Base-by-base conservation (phyloP, 352 stramenopile species). In the Pythium dissimile region DNA sequence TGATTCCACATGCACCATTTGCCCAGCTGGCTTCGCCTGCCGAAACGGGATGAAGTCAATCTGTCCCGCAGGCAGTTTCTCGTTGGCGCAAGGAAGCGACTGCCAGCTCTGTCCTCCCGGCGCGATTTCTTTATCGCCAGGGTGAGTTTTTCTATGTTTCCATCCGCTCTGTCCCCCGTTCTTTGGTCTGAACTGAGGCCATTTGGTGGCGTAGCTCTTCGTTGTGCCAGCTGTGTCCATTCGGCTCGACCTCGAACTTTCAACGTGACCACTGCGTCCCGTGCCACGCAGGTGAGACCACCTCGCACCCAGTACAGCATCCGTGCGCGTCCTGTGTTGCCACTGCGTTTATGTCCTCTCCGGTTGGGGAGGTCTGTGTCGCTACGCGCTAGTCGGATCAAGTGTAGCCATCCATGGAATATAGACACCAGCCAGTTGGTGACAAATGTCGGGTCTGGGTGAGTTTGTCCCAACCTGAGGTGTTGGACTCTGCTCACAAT, bases 61-160 rank as follows among this genome's bases (percentile, higher is more conserved):
- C 18, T 88, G 76, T 39, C 67, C 68, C 2, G 38, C 52, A 3
- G 76, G 78, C 0, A 77, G 54, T 1, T 89, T 87, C 42, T 84
- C 78, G 11, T 62, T 55, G 1, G 37, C 44, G 9, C 59, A 71
- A 5, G 65, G 76, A 6, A 79, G 70, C 41, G 66, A 84, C 45
- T 89, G 78, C 34, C 54, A 76, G 37, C 80, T 59, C 42, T 89
- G 78, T 49, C 78, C 76, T 9, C 78, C 78, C 16, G 78, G 78
- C 5, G 80, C 76, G 5, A 85, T 86, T 35, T 82, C 73, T 10
- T 61, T 18, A 0, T 59, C 59, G 1, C 64, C 80, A 48, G 72
- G 66, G 67, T 86, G 67, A 32, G 73, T 54, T 13, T 5, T 57
- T 54, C 32, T 38, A 9, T 5, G 10, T n/a, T n/a, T n/a, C n/a